These are phyloP conservation scores for Bryoerythrophyllum caledonicum DNA, from an alignment of 225 moss, liverwort and hornwort genomes.

Conservation along the genomic window DNA sequence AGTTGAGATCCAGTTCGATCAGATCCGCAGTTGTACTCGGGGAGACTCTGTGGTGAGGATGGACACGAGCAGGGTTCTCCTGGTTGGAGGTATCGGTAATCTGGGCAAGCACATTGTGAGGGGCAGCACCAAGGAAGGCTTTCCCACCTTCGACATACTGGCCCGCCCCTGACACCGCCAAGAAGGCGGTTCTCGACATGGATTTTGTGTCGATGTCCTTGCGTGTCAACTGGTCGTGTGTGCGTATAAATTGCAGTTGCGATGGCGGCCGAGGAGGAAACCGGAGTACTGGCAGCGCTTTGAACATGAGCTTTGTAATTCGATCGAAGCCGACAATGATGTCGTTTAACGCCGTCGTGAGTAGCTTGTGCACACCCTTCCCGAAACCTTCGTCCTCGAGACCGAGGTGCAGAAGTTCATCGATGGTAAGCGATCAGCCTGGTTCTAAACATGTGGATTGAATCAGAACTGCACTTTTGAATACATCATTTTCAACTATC, in stretches of 20 bases:
- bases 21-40: too few relatives aligned
- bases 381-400: too few relatives aligned
- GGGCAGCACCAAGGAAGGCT: neutral
- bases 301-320: slow-evolving; percentile 28
- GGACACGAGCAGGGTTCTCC: slow-evolving; percentile 29
- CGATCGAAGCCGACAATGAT: neutral
- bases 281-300: neutral
- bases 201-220: neutral
- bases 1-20: neutral
- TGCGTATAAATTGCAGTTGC: slow-evolving; percentile 4
- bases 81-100: slow-evolving; percentile 22
- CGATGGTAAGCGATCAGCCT: too few relatives aligned
- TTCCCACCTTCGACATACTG: too few relatives aligned
- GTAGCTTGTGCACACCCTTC: slow-evolving; percentile 28
- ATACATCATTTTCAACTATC: too few relatives aligned
- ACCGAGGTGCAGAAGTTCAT: slow-evolving; percentile 9
- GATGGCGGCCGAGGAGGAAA: slow-evolving; percentile 17
- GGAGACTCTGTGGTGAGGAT: neutral
- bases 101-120: slow-evolving; percentile 21
- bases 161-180: too few relatives aligned
- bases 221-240: neutral
- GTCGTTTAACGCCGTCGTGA: slow-evolving; percentile 16
- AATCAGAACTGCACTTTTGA: too few relatives aligned
- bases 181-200: neutral
- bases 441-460: too few relatives aligned